Evolutionary conservation across 2,329 filamentous ascomycete genomes (phyloP).

Genomic region (Penicillium concentricum): DNA sequence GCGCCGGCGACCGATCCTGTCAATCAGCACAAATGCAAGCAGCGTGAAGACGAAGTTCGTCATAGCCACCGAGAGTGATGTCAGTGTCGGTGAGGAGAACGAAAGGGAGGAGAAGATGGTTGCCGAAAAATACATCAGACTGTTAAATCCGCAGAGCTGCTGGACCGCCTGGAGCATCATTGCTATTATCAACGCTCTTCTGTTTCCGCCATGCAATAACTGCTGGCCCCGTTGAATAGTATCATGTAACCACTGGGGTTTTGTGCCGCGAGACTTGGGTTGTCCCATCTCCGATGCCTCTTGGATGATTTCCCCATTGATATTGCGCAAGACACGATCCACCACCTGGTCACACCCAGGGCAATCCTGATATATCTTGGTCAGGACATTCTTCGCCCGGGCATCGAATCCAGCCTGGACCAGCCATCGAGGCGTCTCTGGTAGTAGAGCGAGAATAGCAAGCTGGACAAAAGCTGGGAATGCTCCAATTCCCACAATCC

Average conservation of each 20-base stretch:
- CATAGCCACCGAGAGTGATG: slow-evolving; percentile 73
- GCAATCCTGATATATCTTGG: slow-evolving; percentile 59
- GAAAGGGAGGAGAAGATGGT: slow-evolving; percentile 77
- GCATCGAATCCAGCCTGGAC: slow-evolving; percentile 64
- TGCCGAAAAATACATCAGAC: slow-evolving; percentile 87
- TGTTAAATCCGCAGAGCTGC: slow-evolving; percentile 88
- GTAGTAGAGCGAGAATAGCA: slow-evolving; percentile 67
- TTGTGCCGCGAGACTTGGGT: slow-evolving; percentile 19
- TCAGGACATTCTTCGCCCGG: slow-evolving; percentile 65
- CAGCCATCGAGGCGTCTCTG: slow-evolving; percentile 87
- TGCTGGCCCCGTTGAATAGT: slow-evolving; percentile 28
- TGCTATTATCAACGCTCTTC: slow-evolving; percentile 75
- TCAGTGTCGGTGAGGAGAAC: slow-evolving; percentile 75
- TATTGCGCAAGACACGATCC: slow-evolving; percentile 63
- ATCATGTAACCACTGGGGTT: slow-evolving; percentile 27
- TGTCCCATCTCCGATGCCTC: slow-evolving; percentile 54
- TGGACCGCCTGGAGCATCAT: slow-evolving; percentile 84
- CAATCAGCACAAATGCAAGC: slow-evolving; percentile 73
- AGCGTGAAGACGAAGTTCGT: slow-evolving; percentile 81
- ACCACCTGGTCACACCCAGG: slow-evolving; percentile 50
- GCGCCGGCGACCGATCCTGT: slow-evolving; percentile 72
- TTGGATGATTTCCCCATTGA: slow-evolving; percentile 72
- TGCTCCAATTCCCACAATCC: slow-evolving; percentile 86
- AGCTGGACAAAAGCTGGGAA: slow-evolving; percentile 72
- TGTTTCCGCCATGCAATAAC: slow-evolving; percentile 49